A percentile compares a stretch with the other conserved stretches of the same genome.
phyloP scores from a whole-genome alignment of 192 early-diverging fungal genomes.

The Coemansia sp. region DNA sequence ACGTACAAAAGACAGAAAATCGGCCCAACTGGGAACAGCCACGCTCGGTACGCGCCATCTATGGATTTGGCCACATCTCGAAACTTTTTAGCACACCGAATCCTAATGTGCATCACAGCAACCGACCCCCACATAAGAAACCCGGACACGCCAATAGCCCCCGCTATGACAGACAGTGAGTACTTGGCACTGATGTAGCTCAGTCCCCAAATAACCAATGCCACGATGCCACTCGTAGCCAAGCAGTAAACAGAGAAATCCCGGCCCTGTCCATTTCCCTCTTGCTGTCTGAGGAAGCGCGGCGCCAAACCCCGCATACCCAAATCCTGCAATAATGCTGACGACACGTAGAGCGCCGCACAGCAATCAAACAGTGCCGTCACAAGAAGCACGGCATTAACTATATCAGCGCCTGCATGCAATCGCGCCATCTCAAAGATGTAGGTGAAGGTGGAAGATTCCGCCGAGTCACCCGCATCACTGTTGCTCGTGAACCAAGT shows the following conservation, averaged over 20 bases:
- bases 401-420: constrained; percentile 13
- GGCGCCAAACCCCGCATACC: constrained; percentile 17
- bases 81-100: constrained; percentile 24
- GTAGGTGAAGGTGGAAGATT: constrained; percentile 9
- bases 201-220: constrained; percentile 14
- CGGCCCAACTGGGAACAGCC: constrained; percentile 23
- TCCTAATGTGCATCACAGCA: constrained; percentile 17
- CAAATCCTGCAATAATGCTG: constrained; percentile 18
- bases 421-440: constrained; percentile 18
- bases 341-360: constrained; percentile 9
- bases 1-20: constrained; percentile 8
- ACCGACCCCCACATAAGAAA: constrained; percentile 25
- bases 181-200: constrained; percentile 4
- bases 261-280: background rate
- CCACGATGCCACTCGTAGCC: constrained; percentile 8
- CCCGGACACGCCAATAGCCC: constrained; percentile 15
- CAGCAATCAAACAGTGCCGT: constrained; percentile 19
- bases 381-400: constrained; percentile 17
- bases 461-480: constrained; percentile 1
- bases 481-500: constrained; percentile 3
- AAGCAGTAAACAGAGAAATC: constrained; percentile 11
- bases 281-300: background rate
- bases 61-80: background rate
- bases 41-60: background rate
- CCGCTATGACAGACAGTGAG: constrained; percentile 12